These are phyloP conservation scores for Penicillium odoratum DNA, from an alignment of 495 filamentous ascomycete species.

Conservation along the genomic window DNA sequence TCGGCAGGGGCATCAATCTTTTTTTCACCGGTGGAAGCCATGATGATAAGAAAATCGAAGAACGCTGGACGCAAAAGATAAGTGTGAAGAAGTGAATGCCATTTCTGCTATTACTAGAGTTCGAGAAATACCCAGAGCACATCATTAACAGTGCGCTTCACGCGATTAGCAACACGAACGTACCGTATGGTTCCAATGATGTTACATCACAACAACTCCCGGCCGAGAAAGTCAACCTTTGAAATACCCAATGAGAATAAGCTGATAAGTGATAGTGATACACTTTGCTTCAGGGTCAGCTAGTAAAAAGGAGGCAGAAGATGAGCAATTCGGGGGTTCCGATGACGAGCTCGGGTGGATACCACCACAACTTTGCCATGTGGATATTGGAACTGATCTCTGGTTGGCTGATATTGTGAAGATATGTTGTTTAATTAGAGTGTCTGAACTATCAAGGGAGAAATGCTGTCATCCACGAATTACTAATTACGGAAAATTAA, in stretches of 20 bases:
- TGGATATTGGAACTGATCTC: background rate
- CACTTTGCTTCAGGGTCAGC: background rate
- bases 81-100: background rate
- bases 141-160: constrained; percentile 1
- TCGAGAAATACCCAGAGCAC: background rate
- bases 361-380: background rate
- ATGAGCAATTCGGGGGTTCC: constrained; percentile 5
- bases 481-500: no score
- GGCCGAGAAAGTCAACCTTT: background rate
- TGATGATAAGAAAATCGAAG: background rate
- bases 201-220: constrained; percentile 3
- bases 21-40: constrained; percentile 15
- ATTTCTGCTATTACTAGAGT: background rate
- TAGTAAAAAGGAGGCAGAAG: background rate
- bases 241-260: background rate
- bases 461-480: no score
- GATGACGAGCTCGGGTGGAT: constrained; percentile 10
- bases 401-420: background rate
- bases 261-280: background rate
- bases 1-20: constrained; percentile 2
- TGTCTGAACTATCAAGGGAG: no score
- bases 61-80: background rate
- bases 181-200: background rate
- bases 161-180: constrained; percentile 1
- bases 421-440: background rate